A percentile compares a stretch with the other conserved stretches of the same genome.
Evolutionary conservation across 768 basidiomycete genomes (phyloP).

Genomic region (Postia placenta): DNA sequence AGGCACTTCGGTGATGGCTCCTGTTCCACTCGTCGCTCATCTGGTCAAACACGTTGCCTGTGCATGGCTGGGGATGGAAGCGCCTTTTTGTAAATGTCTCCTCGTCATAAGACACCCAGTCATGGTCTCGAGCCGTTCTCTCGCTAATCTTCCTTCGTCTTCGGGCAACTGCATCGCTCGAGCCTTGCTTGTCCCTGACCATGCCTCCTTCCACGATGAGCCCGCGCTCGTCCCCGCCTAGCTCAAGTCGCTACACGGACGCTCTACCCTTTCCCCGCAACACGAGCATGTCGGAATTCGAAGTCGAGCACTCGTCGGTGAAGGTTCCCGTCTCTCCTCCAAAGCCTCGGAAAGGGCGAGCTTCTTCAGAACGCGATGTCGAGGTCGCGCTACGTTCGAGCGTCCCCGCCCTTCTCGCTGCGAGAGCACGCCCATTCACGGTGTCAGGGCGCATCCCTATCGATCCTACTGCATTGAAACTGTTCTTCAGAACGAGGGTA

Average conservation of each 20-base stretch:
- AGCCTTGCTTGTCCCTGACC: neutral
- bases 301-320: slow-evolving; percentile 43
- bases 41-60: slow-evolving; percentile 13
- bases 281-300: slow-evolving; percentile 49
- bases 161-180: neutral
- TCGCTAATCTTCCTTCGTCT: slow-evolving; percentile 1
- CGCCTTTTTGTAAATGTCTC: slow-evolving; percentile 2
- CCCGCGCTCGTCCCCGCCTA: slow-evolving; percentile 16
- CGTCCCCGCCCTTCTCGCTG: slow-evolving; percentile 47
- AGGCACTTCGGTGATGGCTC: neutral
- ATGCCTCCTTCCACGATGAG: slow-evolving; percentile 20
- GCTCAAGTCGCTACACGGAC: slow-evolving; percentile 35
- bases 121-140: slow-evolving; percentile 3
- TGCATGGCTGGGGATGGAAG: slow-evolving; percentile 14
- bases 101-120: slow-evolving; percentile 5
- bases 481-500: slow-evolving; percentile 81
- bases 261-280: slow-evolving; percentile 33
- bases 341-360: slow-evolving; percentile 18
- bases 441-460: slow-evolving; percentile 65
- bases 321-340: slow-evolving; percentile 13
- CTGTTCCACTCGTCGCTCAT: slow-evolving; percentile 1
- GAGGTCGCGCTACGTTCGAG: slow-evolving; percentile 50
- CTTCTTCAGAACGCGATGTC: slow-evolving; percentile 40
- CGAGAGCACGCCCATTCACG: slow-evolving; percentile 58
- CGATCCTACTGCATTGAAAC: slow-evolving; percentile 57